Conservation (phyloP, 116 monocot species). For the Trichopus zeylanicus region DNA sequence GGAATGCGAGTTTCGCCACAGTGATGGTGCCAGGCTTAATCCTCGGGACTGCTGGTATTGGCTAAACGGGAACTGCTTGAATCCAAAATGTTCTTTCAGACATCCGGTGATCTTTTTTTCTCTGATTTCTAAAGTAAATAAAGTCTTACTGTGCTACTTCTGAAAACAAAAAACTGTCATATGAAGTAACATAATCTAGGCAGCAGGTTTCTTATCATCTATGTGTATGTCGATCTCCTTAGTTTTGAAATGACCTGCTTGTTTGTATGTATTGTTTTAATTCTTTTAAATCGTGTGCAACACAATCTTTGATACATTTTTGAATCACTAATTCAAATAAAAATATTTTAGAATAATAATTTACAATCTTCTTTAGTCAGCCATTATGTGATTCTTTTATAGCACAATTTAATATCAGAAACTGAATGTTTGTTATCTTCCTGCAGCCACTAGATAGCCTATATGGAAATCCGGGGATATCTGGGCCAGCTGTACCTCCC, state of each 20-base stretch:
- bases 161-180: too few relatives aligned
- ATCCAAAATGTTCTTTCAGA: constrained; percentile 64
- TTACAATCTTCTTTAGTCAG: neutral
- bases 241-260: too few relatives aligned
- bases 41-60: constrained; percentile 82
- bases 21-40: constrained; percentile 67
- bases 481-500: constrained; percentile 4
- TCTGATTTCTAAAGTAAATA: neutral
- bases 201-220: too few relatives aligned
- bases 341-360: too few relatives aligned
- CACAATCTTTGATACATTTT: too few relatives aligned
- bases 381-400: neutral
- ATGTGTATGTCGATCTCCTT: too few relatives aligned
- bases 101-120: constrained; percentile 41
- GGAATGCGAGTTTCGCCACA: constrained; percentile 82
- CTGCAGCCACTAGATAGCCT: constrained; percentile 49
- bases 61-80: constrained; percentile 63
- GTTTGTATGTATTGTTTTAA: too few relatives aligned
- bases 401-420: neutral
- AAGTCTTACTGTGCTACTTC: too few relatives aligned
- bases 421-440: constrained; percentile 3
- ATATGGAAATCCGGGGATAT: constrained; percentile 13
- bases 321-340: too few relatives aligned
- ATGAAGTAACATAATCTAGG: too few relatives aligned
- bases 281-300: too few relatives aligned